Evolutionary conservation across 805 yeast species (phyloP).

Genomic region (Komagataella mondaviorum): DNA sequence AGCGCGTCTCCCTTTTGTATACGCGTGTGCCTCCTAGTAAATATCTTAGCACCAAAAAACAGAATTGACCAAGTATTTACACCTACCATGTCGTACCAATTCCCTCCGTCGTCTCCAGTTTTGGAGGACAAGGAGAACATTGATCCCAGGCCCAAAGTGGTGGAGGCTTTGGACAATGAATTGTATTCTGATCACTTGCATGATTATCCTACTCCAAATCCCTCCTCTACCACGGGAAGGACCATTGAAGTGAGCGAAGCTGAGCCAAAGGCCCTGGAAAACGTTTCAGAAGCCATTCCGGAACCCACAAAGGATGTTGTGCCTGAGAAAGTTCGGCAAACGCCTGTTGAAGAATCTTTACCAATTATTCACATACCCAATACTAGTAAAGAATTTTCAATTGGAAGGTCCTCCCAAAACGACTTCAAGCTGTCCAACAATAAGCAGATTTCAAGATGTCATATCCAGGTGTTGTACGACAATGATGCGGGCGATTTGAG

Average conservation of each 20-base stretch:
- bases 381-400: background rate
- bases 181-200: conserved; percentile 1
- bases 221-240: conserved; percentile 40
- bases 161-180: conserved; percentile 10
- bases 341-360: background rate
- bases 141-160: conserved; percentile 13
- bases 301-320: background rate
- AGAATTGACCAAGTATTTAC: background rate
- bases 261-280: background rate
- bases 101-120: conserved; percentile 42
- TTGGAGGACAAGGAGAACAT: conserved; percentile 12
- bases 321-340: background rate
- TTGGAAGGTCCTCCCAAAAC: background rate
- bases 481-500: conserved; percentile 25
- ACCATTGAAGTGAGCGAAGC: background rate
- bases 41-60: background rate
- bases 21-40: background rate
- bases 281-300: background rate
- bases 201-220: conserved; percentile 60
- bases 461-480: conserved; percentile 36
- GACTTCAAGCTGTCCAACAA: conserved; percentile 12
- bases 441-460: conserved; percentile 56
- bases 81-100: conserved; percentile 13
- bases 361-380: background rate
- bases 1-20: background rate